Evolutionary conservation across 441 rosid species (phyloP).

Genomic region (Croton laevigatus): DNA sequence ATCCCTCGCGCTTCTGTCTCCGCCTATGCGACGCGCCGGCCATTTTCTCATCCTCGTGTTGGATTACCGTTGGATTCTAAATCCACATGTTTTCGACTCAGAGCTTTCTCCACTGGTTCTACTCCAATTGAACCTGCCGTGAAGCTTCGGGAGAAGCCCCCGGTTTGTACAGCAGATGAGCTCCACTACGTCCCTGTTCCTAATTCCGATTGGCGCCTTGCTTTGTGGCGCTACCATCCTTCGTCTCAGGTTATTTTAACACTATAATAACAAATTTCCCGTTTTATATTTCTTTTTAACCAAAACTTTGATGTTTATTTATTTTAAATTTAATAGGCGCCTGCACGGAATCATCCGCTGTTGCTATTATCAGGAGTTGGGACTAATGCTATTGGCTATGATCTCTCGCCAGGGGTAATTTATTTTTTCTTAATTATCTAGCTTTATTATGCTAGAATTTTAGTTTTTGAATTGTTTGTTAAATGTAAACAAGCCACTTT

Average conservation of each 20-base stretch:
- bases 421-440: background rate
- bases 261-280: background rate
- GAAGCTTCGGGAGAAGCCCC: constrained; percentile 53
- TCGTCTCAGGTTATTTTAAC: constrained; percentile 49
- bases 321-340: constrained; percentile 43
- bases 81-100: constrained; percentile 24
- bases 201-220: constrained; percentile 81
- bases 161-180: constrained; percentile 84
- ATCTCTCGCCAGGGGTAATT: constrained; percentile 82
- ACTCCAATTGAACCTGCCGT: constrained; percentile 24
- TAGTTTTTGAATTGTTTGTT: background rate
- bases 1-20: constrained; percentile 16
- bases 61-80: background rate
- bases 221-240: constrained; percentile 94
- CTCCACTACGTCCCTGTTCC: constrained; percentile 75
- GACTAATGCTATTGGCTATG: constrained; percentile 93
- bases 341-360: constrained; percentile 79
- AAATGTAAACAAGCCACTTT: background rate
- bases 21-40: constrained; percentile 16
- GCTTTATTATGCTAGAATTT: background rate
- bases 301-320: background rate
- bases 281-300: background rate
- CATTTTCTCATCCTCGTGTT: constrained; percentile 1
- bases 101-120: constrained; percentile 51
- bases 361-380: constrained; percentile 90